These are phyloP conservation scores for Fusarium sulawesiense DNA, from an alignment of 2,329 filamentous ascomycete genomes.

Conservation along the genomic window DNA sequence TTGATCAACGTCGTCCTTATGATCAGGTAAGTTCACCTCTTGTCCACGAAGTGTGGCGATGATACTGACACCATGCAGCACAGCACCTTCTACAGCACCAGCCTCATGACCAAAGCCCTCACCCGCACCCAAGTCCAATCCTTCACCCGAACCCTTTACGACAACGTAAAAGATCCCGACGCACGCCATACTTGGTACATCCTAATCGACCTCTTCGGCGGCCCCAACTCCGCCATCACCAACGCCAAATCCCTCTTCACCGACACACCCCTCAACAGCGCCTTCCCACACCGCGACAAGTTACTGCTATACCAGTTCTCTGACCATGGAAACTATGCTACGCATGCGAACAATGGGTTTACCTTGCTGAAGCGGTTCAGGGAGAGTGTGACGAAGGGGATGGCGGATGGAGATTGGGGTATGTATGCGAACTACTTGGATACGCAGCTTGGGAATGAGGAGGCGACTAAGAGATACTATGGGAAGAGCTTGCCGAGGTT, in stretches of 20 bases:
- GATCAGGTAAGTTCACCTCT: conserved; percentile 22
- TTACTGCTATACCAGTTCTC: conserved; percentile 64
- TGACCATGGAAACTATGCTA: conserved; percentile 50
- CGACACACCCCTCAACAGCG: conserved; percentile 42
- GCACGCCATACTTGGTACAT: conserved; percentile 40
- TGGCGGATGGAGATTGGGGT: conserved; percentile 49
- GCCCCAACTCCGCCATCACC: conserved; percentile 52
- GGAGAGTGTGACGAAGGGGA: conserved; percentile 46
- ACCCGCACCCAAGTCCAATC: conserved; percentile 37
- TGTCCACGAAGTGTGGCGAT: rapidly evolving
- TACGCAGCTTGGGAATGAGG: conserved; percentile 48
- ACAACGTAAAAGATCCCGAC: conserved; percentile 21
- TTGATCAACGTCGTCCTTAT: conserved; percentile 46
- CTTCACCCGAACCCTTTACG: conserved; percentile 36
- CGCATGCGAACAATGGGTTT: conserved; percentile 51
- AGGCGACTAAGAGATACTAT: conserved; percentile 53
- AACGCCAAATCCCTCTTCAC: conserved; percentile 1
- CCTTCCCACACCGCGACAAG: conserved; percentile 57
- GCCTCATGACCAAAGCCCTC: conserved; percentile 46
- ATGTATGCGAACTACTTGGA: conserved; percentile 59
- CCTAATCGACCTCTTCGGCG: conserved; percentile 49
- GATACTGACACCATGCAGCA: conserved; percentile 37
- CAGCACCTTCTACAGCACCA: conserved; percentile 48
- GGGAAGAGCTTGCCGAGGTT: conserved; percentile 50
- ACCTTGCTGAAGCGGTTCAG: conserved; percentile 51